A percentile compares a stretch with the other conserved stretches of the same genome.
Evolutionary conservation across 257 asterid genomes (phyloP).

Genomic region (Verbascum thapsus): DNA sequence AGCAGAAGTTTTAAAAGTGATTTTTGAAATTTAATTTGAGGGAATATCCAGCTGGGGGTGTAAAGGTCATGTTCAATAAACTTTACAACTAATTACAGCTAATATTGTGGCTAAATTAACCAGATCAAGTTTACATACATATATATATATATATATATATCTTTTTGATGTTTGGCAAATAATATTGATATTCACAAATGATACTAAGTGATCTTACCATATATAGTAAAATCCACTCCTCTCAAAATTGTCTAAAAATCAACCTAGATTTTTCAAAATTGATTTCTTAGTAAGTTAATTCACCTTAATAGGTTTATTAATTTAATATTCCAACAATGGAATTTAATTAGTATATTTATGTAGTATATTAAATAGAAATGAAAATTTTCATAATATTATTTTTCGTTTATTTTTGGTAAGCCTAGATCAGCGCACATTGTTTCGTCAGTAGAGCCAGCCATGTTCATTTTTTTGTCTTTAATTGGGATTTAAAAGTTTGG

Average conservation of each 20-base stretch:
- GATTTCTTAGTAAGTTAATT: too few species aligned
- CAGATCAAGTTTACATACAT: too few species aligned
- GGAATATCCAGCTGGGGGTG: slow-evolving; percentile 25
- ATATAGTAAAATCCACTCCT: too few species aligned
- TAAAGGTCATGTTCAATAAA: slow-evolving; percentile 10
- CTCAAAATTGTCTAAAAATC: too few species aligned
- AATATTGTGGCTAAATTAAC: slow-evolving; percentile 24
- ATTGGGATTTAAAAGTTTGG: slow-evolving; percentile 27
- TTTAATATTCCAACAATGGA: too few species aligned
- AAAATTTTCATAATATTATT: neutral
- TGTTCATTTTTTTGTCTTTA: slow-evolving; percentile 33
- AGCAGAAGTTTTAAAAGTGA: neutral
- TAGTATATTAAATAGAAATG: too few species aligned
- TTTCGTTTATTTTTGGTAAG: neutral
- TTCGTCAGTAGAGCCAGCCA: slow-evolving; percentile 36
- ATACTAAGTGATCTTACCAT: too few species aligned
- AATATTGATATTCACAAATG: neutral
- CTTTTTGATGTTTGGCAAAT: slow-evolving; percentile 19
- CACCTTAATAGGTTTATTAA: too few species aligned
- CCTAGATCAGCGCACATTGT: slow-evolving; percentile 36
- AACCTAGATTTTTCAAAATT: too few species aligned
- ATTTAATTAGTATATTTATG: too few species aligned
- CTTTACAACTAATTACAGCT: slow-evolving; percentile 26
- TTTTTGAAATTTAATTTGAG: neutral
- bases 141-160: too few species aligned